These are phyloP conservation scores for Nepenthes mirabilis DNA, from an alignment of 148 eudicot genomes.

Conservation along the genomic window DNA sequence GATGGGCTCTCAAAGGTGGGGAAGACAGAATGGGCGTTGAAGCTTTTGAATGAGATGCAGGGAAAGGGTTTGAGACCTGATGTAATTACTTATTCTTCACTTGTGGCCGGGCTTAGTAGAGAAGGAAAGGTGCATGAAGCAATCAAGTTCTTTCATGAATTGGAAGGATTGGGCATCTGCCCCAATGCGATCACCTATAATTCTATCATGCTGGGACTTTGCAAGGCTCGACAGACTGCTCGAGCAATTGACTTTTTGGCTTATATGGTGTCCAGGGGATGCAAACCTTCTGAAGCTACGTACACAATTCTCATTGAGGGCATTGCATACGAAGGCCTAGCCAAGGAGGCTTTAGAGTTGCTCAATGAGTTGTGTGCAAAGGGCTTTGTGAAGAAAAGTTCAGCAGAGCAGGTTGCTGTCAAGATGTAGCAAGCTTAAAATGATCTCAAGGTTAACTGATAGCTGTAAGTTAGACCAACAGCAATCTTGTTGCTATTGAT, in stretches of 20 bases:
- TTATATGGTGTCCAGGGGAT: conserved; percentile 44
- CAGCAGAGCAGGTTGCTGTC: conserved; percentile 36
- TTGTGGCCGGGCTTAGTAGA: conserved; percentile 42
- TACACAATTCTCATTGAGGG: conserved; percentile 47
- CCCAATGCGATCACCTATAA: conserved; percentile 49
- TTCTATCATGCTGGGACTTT: conserved; percentile 46
- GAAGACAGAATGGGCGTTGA: conserved; percentile 30
- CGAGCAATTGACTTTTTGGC: conserved; percentile 47
- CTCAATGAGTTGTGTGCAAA: conserved; percentile 32
- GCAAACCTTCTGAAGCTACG: conserved; percentile 46
- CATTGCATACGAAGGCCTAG: conserved; percentile 44
- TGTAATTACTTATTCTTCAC: conserved; percentile 39
- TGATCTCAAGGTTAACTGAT: background rate
- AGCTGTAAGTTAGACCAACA: conserved; percentile 1
- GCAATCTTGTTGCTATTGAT: too few relatives aligned
- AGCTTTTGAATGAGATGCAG: conserved; percentile 41
- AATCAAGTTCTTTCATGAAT: conserved; percentile 27
- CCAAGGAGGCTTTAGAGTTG: conserved; percentile 39
- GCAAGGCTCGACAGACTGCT: conserved; percentile 40
- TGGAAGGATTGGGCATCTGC: conserved; percentile 34
- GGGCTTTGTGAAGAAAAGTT: conserved; percentile 46
- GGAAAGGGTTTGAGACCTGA: conserved; percentile 44
- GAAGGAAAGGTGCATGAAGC: conserved; percentile 54
- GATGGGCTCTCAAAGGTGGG: conserved; percentile 11
- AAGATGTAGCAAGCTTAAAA: conserved; percentile 17